These are phyloP conservation scores for Pistacia integerrima DNA, from an alignment of 345 rosid genomes.

Conservation along the genomic window DNA sequence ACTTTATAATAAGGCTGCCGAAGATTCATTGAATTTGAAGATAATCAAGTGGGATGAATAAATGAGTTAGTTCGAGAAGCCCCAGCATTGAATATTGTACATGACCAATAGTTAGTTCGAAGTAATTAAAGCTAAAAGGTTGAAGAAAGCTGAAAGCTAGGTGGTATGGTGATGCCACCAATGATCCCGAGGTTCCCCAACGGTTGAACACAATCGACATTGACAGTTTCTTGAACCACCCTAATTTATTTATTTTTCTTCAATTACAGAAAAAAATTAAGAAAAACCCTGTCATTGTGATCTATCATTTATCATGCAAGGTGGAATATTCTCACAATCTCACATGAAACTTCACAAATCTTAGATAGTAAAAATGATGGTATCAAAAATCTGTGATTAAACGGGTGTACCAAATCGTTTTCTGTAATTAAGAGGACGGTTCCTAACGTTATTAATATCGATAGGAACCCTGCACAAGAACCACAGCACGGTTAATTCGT, in stretches of 20 bases:
- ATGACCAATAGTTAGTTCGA: not conserved
- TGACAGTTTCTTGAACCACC: slow-evolving; percentile 10
- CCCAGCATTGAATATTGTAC: not conserved
- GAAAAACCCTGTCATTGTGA: no score
- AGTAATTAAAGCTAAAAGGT: slow-evolving; percentile 17
- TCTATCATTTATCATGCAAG: no score
- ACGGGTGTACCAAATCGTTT: not conserved
- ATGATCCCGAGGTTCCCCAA: slow-evolving; percentile 6
- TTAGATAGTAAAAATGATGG: not conserved
- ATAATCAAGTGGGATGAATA: not conserved
- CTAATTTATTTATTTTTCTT: not conserved
- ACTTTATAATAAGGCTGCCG: not conserved
- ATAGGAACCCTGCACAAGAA: not conserved
- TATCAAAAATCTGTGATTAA: no score
- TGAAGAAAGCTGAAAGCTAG: not conserved
- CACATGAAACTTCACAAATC: not conserved
- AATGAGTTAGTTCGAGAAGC: not conserved
- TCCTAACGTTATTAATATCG: slow-evolving; percentile 25
- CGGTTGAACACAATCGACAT: not conserved
- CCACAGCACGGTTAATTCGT: not conserved
- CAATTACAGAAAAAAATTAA: no score
- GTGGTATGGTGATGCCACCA: not conserved
- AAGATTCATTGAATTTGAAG: not conserved
- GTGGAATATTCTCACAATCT: not conserved
- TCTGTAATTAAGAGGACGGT: slow-evolving; percentile 23